Conservation (phyloP, 148 eudicot genomes). For the Chenopodium berlandieri region DNA sequence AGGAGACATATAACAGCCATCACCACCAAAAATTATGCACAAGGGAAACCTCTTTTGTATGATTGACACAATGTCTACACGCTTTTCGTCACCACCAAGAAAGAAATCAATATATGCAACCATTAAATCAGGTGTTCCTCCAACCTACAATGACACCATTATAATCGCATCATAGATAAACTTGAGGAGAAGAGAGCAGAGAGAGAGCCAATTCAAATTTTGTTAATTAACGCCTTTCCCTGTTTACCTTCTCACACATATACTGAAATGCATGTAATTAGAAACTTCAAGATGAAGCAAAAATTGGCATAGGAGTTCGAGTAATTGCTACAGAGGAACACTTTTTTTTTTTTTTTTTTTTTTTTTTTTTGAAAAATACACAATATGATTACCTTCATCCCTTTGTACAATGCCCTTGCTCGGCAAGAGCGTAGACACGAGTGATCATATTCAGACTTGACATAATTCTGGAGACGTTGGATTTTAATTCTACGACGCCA, state of each 20-base stretch:
- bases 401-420: constrained; percentile 85
- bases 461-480: constrained; percentile 76
- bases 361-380: neutral
- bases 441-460: constrained; percentile 85
- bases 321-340: neutral
- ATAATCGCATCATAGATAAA: constrained; percentile 11
- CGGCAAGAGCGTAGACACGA: constrained; percentile 85
- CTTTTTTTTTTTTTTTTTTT: neutral
- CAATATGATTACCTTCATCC: constrained; percentile 63
- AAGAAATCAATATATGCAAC: constrained; percentile 78
- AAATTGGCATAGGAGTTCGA: neutral
- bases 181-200: neutral
- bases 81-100: constrained; percentile 91
- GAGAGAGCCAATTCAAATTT: neutral
- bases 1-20: constrained; percentile 91
- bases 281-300: neutral
- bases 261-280: neutral
- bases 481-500: constrained; percentile 83
- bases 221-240: neutral
- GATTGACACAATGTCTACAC: constrained; percentile 65
- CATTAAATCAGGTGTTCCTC: constrained; percentile 83
- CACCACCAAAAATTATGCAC: constrained; percentile 85
- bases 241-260: neutral
- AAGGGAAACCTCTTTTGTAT: constrained; percentile 80
- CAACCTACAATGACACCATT: constrained; percentile 51